phyloP scores from a whole-genome alignment of 164 flowering plant species.

The Berberis thunbergii region DNA sequence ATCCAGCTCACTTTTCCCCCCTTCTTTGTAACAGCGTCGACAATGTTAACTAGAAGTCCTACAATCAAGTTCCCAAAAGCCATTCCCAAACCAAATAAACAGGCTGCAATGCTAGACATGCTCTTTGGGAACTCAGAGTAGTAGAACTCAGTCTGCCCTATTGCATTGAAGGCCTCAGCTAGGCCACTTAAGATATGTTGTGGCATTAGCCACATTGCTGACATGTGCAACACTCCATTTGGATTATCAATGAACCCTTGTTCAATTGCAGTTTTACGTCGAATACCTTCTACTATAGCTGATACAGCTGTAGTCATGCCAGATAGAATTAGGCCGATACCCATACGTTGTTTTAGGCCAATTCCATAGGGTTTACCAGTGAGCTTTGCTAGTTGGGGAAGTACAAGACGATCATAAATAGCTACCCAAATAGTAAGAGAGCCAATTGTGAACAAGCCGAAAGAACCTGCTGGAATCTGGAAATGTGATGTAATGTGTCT shows the following conservation, averaged over 20 bases:
- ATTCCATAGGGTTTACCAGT: slow-evolving; percentile 22
- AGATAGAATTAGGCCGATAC: slow-evolving; percentile 27
- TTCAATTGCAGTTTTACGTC: background rate
- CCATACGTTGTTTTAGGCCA: slow-evolving; percentile 31
- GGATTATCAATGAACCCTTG: slow-evolving; percentile 1
- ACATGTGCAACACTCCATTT: background rate
- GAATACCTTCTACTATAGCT: background rate
- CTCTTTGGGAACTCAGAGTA: slow-evolving; percentile 28
- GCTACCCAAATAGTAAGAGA: slow-evolving; percentile 28
- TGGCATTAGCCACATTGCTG: slow-evolving; percentile 17
- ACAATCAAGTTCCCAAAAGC: slow-evolving; percentile 15
- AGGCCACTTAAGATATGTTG: slow-evolving; percentile 20
- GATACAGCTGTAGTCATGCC: slow-evolving; percentile 14
- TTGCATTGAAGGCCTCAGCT: slow-evolving; percentile 24
- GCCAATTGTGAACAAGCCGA: slow-evolving; percentile 18
- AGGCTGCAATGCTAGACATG: slow-evolving; percentile 32
- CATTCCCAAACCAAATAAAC: slow-evolving; percentile 12
- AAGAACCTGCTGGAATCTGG: slow-evolving; percentile 46
- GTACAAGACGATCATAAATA: slow-evolving; percentile 34
- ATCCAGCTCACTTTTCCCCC: slow-evolving; percentile 24
- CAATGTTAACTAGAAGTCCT: slow-evolving; percentile 15
- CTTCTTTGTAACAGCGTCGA: slow-evolving; percentile 7
- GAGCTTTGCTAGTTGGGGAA: slow-evolving; percentile 27
- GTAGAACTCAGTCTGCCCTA: slow-evolving; percentile 31
- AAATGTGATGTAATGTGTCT: slow-evolving; percentile 31